Base-by-base conservation (phyloP, 192 early-diverging fungal genomes). In the Pilobolus umbonatus region DNA sequence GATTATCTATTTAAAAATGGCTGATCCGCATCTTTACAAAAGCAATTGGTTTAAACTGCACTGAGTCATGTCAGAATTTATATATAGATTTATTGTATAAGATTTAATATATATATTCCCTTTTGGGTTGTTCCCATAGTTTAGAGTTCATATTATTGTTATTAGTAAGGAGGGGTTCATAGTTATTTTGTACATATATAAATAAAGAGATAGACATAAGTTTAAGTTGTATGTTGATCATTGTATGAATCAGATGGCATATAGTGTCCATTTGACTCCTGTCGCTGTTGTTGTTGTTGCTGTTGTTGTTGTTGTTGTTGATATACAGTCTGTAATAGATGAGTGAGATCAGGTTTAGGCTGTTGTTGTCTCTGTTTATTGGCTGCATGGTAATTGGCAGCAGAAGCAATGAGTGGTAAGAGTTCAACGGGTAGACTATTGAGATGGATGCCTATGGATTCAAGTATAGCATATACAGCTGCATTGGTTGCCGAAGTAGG, bases 361-460 rank as follows among this genome's bases (percentile, higher is more conserved):
- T 31, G 32, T 12, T 43, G 42, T 10, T 40, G 38, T 36, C 35
- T 32, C 30, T 35, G 60, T 43, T 42, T 62, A 22, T 61, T 61
- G 12, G 49, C 25, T 15, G 60, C 48, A 53, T 62, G 60, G 11
- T 62, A 62, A 17, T 54, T 52, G 3, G 48, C 50, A 30, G 60
- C 60, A 5, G 60, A 62, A 12, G 50, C 60, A 35, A 62, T 62
- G 26, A 53, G 29, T 17, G 60, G 60, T 31, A 62, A 43, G 6
- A 62, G 15, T 9, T 62, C 60, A 3, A 35, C 38, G 11, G 60
- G 60, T 9, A 62, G 19, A 34, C 40, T 50, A 52, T 52, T 40
- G 26, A 62, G n/a, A 39, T 62, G 60, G 24, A 62, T 44, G 2
- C 60, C 60, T 21, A 62, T 62, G 0, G 48, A 51, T 43, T 62